Evolutionary conservation across 805 yeast genomes (phyloP), one percentile per base, ranked within the genome.

Genomic region (Saturnispora gosingensis): DNA sequence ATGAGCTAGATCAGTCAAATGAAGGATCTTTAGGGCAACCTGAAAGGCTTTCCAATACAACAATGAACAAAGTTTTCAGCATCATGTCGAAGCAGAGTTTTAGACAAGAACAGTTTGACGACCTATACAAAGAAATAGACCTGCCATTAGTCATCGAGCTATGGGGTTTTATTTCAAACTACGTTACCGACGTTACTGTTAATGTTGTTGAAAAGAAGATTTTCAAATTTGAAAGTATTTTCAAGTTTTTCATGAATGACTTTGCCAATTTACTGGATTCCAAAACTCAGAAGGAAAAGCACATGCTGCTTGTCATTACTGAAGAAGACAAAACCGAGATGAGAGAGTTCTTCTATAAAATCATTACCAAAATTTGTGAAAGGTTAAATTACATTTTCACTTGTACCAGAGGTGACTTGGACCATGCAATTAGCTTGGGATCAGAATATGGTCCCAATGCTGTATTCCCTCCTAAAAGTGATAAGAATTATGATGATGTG

Each of bases 81-180:
- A 35, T 59, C 8, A 49, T 64, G 22, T 58, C 59, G 4, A 53
- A 51, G 32, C 45, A 49, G 6, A 47, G 42, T 9, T 53, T 53
- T 27, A 51, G 48, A 16, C 65, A 68, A 6, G 67, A 68, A 36
- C 60, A 66, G 24, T 59, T 71, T 3, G 70, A 66, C 53, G 67
- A 67, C 4, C 27, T 49, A 16, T 53, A 46, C 24, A 58, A 56
- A n/a, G 45, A 57, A 1, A 30, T 61, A 3, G 87, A 82, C 58
- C 67, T 79, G n/a, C 76, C 81, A 1, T 70, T 77, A 27, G 69
- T 81, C 22, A 67, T 75, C 24, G 84, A 81, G 53, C 72, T 79
- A 70, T 83, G 88, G 88, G 60, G 74, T n/a, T 65, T 73, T 38
- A 60, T 78, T 24, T 56, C 70, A 2, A 72, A 71, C 7, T 76